These are phyloP conservation scores for Diaporthe citriasiana DNA, from an alignment of 2,329 filamentous ascomycete species.

Conservation along the genomic window DNA sequence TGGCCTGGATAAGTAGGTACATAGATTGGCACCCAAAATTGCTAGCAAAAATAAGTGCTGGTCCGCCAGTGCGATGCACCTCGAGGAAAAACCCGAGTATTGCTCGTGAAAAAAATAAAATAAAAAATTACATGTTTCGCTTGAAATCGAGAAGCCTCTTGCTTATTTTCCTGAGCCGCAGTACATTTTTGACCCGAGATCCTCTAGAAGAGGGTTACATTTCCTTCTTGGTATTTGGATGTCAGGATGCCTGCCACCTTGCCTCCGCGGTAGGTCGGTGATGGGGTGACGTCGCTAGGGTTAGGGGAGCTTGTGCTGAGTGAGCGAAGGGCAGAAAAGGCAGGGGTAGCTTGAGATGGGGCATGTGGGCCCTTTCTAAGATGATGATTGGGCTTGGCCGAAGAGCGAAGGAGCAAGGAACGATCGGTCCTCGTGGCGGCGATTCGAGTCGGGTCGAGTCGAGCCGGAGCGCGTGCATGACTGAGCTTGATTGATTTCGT, in stretches of 20 bases:
- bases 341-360: background rate
- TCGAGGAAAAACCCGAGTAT: no score
- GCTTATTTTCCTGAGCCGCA: no score
- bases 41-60: no score
- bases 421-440: background rate
- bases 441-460: conserved; percentile 5
- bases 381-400: conserved; percentile 1
- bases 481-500: conserved; percentile 24
- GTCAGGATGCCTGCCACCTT: background rate
- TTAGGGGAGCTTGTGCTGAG: background rate
- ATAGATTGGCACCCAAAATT: no score
- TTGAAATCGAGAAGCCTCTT: no score
- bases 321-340: background rate
- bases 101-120: no score
- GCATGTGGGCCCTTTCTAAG: conserved; percentile 19
- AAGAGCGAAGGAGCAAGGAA: conserved; percentile 14
- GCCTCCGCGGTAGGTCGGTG: no score
- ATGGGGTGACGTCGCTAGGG: conserved; percentile 13
- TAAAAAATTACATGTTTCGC: no score
- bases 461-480: background rate
- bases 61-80: no score
- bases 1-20: no score
- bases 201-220: no score
- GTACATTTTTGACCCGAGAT: no score
- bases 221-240: background rate